These are phyloP conservation scores for Anthoceros angustus DNA, from an alignment of 225 moss, liverwort and hornwort genomes.

Conservation along the genomic window DNA sequence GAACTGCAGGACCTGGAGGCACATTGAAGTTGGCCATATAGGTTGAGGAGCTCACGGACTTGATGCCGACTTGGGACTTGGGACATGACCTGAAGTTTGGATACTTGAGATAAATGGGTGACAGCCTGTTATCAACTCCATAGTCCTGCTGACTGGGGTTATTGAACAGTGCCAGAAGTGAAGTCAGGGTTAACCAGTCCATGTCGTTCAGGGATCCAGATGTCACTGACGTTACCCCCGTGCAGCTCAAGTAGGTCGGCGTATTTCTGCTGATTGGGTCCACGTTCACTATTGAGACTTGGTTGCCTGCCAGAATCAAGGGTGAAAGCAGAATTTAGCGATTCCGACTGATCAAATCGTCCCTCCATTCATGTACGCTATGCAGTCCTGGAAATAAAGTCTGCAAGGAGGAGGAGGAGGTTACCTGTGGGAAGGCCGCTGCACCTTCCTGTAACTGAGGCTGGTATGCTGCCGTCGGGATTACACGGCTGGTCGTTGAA, in stretches of 20 bases:
- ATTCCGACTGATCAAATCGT: too few relatives aligned
- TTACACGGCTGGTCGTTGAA: background rate
- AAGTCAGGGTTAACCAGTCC: background rate
- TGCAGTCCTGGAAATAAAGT: too few relatives aligned
- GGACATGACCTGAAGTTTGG: background rate
- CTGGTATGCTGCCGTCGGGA: background rate
- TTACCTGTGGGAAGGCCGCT: slow-evolving; percentile 1
- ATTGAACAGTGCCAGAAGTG: background rate
- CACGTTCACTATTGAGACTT: background rate
- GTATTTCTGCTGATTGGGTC: background rate
- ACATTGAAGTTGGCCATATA: background rate
- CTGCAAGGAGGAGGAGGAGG: too few relatives aligned
- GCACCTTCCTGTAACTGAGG: background rate
- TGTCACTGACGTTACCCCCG: background rate
- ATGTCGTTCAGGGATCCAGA: background rate
- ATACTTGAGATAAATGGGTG: background rate
- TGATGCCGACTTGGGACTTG: background rate
- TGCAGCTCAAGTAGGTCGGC: background rate
- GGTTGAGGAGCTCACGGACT: background rate
- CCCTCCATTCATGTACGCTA: too few relatives aligned
- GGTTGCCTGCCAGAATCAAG: background rate
- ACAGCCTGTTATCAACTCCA: background rate
- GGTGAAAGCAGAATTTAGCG: too few relatives aligned
- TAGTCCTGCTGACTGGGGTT: background rate
- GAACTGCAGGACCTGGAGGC: background rate